These are phyloP conservation scores for Coemansia sp. DNA, from an alignment of 192 early-diverging fungal species.

Conservation along the genomic window DNA sequence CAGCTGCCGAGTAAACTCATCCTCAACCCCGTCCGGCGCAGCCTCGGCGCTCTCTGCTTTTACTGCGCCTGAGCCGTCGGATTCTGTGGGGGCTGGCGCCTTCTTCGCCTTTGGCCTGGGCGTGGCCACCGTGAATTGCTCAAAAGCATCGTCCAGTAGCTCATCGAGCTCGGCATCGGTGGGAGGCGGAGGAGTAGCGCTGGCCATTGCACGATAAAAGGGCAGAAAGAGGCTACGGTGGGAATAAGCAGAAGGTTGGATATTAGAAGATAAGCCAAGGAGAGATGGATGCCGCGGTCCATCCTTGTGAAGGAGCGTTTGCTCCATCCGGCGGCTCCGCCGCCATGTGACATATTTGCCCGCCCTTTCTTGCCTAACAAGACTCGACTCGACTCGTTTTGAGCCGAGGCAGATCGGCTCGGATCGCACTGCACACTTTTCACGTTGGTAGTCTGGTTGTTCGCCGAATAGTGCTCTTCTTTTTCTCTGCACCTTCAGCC, in stretches of 20 bases:
- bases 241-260: not conserved
- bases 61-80: not conserved
- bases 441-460: too few relatives aligned
- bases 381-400: too few relatives aligned
- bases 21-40: constrained; percentile 46
- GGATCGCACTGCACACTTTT: too few relatives aligned
- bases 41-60: constrained; percentile 14
- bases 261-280: too few relatives aligned
- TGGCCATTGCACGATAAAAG: constrained; percentile 24
- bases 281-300: too few relatives aligned
- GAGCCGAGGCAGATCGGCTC: not conserved
- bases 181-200: constrained; percentile 17
- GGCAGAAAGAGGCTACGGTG: not conserved
- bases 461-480: too few relatives aligned
- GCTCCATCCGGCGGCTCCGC: too few relatives aligned
- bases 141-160: constrained; percentile 70
- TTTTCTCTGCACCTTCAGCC: not conserved
- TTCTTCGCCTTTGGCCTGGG: constrained; percentile 34
- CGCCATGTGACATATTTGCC: too few relatives aligned
- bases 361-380: too few relatives aligned
- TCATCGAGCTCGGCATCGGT: constrained; percentile 66
- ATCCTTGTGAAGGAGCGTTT: too few relatives aligned
- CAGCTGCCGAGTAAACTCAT: constrained; percentile 71
- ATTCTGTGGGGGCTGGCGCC: not conserved
- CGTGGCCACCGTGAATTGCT: constrained; percentile 58